Evolutionary conservation across 352 stramenopile genomes (phyloP), one percentile per base, ranked within the genome.

Genomic region (Phytophthora sp.): DNA sequence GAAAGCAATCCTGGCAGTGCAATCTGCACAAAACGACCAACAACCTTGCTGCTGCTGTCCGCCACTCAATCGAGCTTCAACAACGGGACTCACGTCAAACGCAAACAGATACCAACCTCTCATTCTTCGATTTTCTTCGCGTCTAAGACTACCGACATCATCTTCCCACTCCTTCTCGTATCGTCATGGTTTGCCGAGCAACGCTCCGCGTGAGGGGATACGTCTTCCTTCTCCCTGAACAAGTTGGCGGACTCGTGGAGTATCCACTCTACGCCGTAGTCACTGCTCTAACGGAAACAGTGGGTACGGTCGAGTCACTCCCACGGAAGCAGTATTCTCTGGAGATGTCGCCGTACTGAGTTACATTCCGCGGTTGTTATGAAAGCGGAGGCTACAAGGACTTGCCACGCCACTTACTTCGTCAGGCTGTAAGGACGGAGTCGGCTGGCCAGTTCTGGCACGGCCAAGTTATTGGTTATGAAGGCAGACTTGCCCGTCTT

Each of bases 201-300:
- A 43, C 28, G 4, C 52, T 52, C 9, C 56, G 27, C 45, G 45
- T 58, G 6, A 11, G 41, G 2, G 56, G 46, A n/a, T 52, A 48
- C 46, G 18, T 48, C 0, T 58, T 58, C 11, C 4, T 65, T 0
- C 28, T 52, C 2, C 56, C 45, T 5, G 56, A 58, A 23, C 56
- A 58, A 8, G 56, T 58, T 1, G 45, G 24, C 4, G 46, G 56
- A 3, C 1, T 65, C 10, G 15, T 37, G 0, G 46, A 57, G 39
- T 58, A 65, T 20, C 46, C 46, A 28, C 53, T 65, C 26, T 65
- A 58, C 56, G 37, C 55, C 0, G 52, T 30, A 21, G 55, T 64
- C 15, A 39, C 55, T 2, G 32, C 26, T 2, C 34, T 57, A 3
- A 35, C 45, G 0, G 35, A 44, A 1, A 46, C 13, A 6, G 55